These are phyloP conservation scores for Tolypocladium pustulatum DNA, from an alignment of 2,329 filamentous ascomycete genomes.

Conservation along the genomic window DNA sequence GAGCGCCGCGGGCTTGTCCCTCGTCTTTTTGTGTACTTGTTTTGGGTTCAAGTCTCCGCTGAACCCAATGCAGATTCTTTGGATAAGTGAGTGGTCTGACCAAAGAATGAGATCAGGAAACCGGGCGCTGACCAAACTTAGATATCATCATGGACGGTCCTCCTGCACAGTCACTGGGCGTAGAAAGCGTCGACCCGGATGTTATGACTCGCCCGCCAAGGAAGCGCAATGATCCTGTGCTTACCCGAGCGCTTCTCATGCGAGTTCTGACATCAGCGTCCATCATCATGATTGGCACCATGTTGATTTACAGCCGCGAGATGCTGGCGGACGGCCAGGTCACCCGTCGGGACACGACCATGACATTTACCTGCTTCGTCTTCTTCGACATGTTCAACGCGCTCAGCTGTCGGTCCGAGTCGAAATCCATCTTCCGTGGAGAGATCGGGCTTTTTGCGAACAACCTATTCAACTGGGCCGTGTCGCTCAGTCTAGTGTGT, in stretches of 20 bases:
- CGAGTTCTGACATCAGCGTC: conserved; percentile 79
- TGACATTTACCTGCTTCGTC: conserved; percentile 98
- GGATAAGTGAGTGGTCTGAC: conserved; percentile 73
- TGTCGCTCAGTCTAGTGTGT: conserved; percentile 71
- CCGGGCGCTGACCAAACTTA: conserved; percentile 25
- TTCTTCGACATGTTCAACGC: conserved; percentile 99
- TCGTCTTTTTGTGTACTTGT: conserved; percentile 87
- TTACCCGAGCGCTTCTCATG: conserved; percentile 73
- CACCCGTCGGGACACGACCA: conserved; percentile 89
- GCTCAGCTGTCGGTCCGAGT: conserved; percentile 80
- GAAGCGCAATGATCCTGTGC: conserved; percentile 74
- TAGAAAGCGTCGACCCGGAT: conserved; percentile 86
- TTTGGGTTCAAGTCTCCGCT: conserved; percentile 90
- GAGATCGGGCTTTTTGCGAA: conserved; percentile 79
- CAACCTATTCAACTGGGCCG: conserved; percentile 93
- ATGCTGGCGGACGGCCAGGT: conserved; percentile 77
- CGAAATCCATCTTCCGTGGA: conserved; percentile 77
- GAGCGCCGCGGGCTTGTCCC: conserved; percentile 80
- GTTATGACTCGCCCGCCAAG: conserved; percentile 87
- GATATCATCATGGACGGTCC: conserved; percentile 99
- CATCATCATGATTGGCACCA: conserved; percentile 87
- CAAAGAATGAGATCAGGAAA: too few species aligned
- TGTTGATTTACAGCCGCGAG: conserved; percentile 83
- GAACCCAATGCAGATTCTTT: conserved; percentile 99
- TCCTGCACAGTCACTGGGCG: conserved; percentile 90